Evolutionary conservation across 75 land plant genomes (phyloP), one percentile per base, ranked within the genome.

Genomic region (Gnetum montanum): DNA sequence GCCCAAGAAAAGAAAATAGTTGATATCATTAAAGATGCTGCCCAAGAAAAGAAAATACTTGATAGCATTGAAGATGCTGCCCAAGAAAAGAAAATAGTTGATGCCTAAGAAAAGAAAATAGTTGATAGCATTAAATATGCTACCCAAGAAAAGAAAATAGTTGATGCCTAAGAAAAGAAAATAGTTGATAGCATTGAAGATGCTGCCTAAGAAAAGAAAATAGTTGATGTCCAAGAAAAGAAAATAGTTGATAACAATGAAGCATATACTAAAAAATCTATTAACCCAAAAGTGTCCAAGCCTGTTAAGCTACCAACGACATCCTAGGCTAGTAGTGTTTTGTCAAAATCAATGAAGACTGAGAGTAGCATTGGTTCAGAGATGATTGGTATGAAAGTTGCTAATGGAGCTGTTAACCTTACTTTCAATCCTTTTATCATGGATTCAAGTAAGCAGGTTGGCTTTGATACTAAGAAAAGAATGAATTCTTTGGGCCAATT

Each of bases 201-300:
- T 13, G 23, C 22, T 0, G 25, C 8, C 12, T 25, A 52, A 16
- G 54, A 52, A 52, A 52, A n/a, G n/a, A n/a, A n/a, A n/a, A n/a
- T n/a, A n/a, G n/a, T n/a, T 31, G n/a, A n/a, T n/a, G n/a, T n/a
- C n/a, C n/a, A n/a, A n/a, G n/a, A n/a, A n/a, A n/a, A 35, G 54
- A 52, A 52, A 31, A 8, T 52, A 35, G 33, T 52, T 31, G 54
- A 52, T 16, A 52, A 24, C 15, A 52, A 52, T 19, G 55, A 31
- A 8, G 33, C 1, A 3, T 74, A 70, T 65, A 51, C 63, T 45
- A 70, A 55, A 33, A 65, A 47, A 27, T 43, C 49, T 29, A 35
- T 37, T 29, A 20, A 18, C 41, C 28, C 43, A 30, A 54, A 44
- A 19, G 34, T 63, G 37, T 49, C 74, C 8, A 60, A 35, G 28